Evolutionary conservation across 169 alveolate genomes (phyloP).

Genomic region (Fabrea salina): DNA sequence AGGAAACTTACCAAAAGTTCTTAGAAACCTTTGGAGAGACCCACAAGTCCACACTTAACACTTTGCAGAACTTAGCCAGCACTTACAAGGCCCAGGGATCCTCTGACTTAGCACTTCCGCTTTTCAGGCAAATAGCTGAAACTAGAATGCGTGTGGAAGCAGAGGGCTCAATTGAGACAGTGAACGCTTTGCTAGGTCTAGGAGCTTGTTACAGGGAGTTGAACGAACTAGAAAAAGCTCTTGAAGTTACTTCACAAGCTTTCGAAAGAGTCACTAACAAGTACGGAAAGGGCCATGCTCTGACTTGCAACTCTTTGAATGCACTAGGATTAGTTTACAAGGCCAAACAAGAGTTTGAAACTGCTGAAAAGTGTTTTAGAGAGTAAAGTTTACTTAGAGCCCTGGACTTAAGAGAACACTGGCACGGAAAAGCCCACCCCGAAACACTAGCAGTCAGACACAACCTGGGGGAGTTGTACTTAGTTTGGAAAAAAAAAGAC

Average conservation of each 20-base stretch:
- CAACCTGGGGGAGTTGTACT: slow-evolving; percentile 41
- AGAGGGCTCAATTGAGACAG: not conserved
- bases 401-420: slow-evolving; percentile 36
- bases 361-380: not conserved
- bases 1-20: not conserved
- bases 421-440: slow-evolving; percentile 51
- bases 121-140: not conserved
- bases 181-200: not conserved
- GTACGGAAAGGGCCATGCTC: slow-evolving; percentile 12
- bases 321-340: not conserved
- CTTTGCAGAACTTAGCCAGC: slow-evolving; percentile 7
- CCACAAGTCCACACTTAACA: not conserved
- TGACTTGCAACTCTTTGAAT: not conserved
- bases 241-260: not conserved
- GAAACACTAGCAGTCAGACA: slow-evolving; percentile 55
- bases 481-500: not conserved
- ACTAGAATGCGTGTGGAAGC: not conserved
- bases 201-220: not conserved
- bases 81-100: not conserved
- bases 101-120: not conserved
- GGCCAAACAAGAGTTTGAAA: not conserved
- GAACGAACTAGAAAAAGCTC: slow-evolving; percentile 1
- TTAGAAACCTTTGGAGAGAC: not conserved
- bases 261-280: not conserved
- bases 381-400: slow-evolving; percentile 31